These are phyloP conservation scores for Nakazawaea anatomiae DNA, from an alignment of 805 yeast genomes.

Conservation along the genomic window DNA sequence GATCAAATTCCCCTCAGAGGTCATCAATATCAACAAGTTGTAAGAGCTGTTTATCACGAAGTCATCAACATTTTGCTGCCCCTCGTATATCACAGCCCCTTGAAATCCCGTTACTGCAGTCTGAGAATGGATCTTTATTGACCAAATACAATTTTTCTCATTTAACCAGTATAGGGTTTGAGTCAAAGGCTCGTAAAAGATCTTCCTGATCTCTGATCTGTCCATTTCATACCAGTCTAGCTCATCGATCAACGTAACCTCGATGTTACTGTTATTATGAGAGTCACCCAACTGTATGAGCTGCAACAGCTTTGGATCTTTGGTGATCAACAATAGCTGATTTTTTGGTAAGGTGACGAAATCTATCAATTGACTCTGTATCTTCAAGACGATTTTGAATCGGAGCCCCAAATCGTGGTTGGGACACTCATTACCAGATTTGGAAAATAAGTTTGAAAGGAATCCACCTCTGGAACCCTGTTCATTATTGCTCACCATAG, in stretches of 20 bases:
- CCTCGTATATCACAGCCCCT: constrained; percentile 19
- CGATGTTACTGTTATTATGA: constrained; percentile 19
- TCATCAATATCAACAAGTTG: constrained; percentile 32
- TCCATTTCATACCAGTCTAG: constrained; percentile 25
- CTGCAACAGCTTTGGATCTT: constrained; percentile 29
- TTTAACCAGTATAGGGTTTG: constrained; percentile 26
- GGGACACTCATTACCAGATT: constrained; percentile 20
- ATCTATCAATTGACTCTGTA: constrained; percentile 26
- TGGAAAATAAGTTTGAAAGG: constrained; percentile 20
- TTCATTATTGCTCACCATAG: constrained; percentile 12
- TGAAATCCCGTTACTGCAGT: constrained; percentile 12
- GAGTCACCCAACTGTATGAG: constrained; percentile 20
- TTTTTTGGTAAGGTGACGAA: constrained; percentile 20
- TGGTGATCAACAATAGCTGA: constrained; percentile 20
- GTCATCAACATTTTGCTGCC: constrained; percentile 13
- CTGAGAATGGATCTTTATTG: constrained; percentile 12
- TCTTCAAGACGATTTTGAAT: constrained; percentile 26
- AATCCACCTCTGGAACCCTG: constrained; percentile 18
- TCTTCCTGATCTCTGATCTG: constrained; percentile 12
- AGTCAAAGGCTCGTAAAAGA: constrained; percentile 17
- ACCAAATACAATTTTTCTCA: constrained; percentile 23
- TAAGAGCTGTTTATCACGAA: constrained; percentile 34
- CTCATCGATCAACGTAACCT: constrained; percentile 23
- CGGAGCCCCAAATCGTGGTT: constrained; percentile 26
- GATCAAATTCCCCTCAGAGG: constrained; percentile 28